phyloP scores from a whole-genome alignment of 805 yeast genomes.

The Wickerhamiella allomyrinae region DNA sequence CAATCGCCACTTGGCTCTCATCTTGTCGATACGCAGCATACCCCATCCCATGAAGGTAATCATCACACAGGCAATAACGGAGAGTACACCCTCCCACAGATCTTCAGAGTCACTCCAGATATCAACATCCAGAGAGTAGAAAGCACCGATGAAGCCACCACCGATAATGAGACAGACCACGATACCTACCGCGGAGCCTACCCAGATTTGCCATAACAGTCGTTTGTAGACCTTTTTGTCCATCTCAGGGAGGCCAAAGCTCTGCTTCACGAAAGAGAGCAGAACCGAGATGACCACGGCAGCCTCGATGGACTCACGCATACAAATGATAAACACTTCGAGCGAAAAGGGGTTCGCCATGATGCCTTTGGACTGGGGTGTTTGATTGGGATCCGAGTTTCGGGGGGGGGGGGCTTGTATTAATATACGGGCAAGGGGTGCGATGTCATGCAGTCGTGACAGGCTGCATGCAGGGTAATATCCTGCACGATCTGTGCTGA shows the following conservation, averaged over 20 bases:
- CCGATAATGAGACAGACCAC: constrained; percentile 72
- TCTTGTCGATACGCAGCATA: constrained; percentile 87
- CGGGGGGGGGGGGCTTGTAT: not conserved
- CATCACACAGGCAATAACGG: constrained; percentile 77
- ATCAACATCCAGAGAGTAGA: constrained; percentile 66
- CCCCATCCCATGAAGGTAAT: constrained; percentile 93
- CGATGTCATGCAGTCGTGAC: not conserved
- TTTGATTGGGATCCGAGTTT: not conserved
- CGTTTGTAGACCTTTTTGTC: constrained; percentile 37
- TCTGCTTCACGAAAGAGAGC: constrained; percentile 81
- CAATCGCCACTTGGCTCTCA: constrained; percentile 94
- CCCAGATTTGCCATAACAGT: constrained; percentile 72
- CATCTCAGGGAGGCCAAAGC: constrained; percentile 41
- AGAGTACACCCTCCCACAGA: constrained; percentile 93
- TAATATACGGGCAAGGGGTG: constrained; percentile 1
- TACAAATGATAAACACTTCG: constrained; percentile 70
- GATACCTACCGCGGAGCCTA: constrained; percentile 62
- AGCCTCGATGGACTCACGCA: constrained; percentile 91
- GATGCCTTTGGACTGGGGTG: constrained; percentile 2
- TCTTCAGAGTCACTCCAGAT: constrained; percentile 82
- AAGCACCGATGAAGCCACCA: constrained; percentile 88
- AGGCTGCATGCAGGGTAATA: not conserved
- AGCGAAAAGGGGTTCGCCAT: constrained; percentile 47
- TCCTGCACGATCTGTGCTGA: not conserved
- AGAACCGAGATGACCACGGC: constrained; percentile 81